phyloP scores from a whole-genome alignment of 176 grass and related monocot species.

The Guadua angustifolia region DNA sequence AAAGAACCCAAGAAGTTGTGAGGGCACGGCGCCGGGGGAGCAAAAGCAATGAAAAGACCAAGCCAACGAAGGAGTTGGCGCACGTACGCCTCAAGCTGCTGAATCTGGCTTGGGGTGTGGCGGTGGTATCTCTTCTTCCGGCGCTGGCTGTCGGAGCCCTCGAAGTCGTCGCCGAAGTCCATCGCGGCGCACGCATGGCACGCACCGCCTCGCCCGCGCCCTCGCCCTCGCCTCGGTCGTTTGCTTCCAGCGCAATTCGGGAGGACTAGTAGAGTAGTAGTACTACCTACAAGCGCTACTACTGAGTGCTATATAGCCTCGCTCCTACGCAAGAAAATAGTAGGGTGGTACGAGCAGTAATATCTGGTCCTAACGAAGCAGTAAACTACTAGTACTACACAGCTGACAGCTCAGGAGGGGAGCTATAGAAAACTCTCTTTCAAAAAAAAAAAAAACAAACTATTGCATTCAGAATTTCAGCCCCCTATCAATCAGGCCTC shows the following conservation, averaged over 20 bases:
- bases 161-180: slow-evolving; percentile 81
- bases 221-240: not conserved
- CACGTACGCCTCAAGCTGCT: slow-evolving; percentile 84
- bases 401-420: too few species aligned
- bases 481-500: slow-evolving; percentile 18
- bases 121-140: slow-evolving; percentile 95
- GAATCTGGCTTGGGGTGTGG: slow-evolving; percentile 95
- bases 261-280: not conserved
- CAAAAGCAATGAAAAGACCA: not conserved
- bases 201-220: not conserved
- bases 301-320: slow-evolving; percentile 49
- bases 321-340: slow-evolving; percentile 26
- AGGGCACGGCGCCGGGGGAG: not conserved
- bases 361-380: too few species aligned
- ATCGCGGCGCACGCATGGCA: slow-evolving; percentile 34
- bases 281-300: slow-evolving; percentile 4
- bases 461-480: too few species aligned
- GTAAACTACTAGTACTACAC: too few species aligned
- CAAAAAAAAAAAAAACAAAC: too few species aligned
- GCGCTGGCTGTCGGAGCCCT: slow-evolving; percentile 59
- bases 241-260: slow-evolving; percentile 27
- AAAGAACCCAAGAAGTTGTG: not conserved
- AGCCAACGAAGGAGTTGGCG: not conserved
- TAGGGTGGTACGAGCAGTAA: slow-evolving; percentile 43
- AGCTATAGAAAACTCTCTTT: too few species aligned